A percentile compares a stretch with the other conserved stretches of the same genome.
Evolutionary conservation across 805 yeast species (phyloP).

Genomic region (Candida nemodendra): DNA sequence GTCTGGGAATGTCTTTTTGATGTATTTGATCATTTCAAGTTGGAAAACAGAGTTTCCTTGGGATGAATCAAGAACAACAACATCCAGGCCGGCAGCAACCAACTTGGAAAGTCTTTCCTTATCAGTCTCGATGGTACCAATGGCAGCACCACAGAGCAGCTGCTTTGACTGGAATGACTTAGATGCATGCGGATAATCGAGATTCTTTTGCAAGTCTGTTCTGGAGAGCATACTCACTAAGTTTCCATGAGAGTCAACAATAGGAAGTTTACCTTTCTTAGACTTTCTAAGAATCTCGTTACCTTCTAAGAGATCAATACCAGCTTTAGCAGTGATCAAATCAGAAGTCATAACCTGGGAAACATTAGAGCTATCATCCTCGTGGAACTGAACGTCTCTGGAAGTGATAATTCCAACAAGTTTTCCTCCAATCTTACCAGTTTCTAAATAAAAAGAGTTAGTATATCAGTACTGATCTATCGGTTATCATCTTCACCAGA

Average conservation of each 20-base stretch:
- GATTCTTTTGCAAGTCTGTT: constrained; percentile 96
- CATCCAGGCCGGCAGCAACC: constrained; percentile 96
- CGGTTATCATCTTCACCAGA: constrained; percentile 1
- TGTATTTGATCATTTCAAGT: constrained; percentile 88
- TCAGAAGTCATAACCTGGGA: constrained; percentile 88
- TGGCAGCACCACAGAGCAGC: constrained; percentile 96
- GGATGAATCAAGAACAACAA: constrained; percentile 91
- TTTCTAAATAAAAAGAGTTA: constrained; percentile 47
- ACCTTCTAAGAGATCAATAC: constrained; percentile 81
- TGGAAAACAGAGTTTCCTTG: constrained; percentile 98
- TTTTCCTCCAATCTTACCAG: constrained; percentile 84
- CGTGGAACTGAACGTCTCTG: constrained; percentile 95
- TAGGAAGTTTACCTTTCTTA: constrained; percentile 97
- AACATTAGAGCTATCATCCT: constrained; percentile 59
- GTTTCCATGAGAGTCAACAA: constrained; percentile 73
- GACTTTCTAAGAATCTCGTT: constrained; percentile 87
- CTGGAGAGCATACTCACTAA: constrained; percentile 87
- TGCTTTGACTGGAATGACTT: constrained; percentile 92
- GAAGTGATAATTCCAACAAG: constrained; percentile 94
- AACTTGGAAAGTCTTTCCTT: constrained; percentile 77
- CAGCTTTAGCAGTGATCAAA: constrained; percentile 77
- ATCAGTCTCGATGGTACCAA: constrained; percentile 92
- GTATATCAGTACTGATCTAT: constrained; percentile 1
- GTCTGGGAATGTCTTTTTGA: constrained; percentile 74
- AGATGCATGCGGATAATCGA: constrained; percentile 90